These are phyloP conservation scores for Oryza brachyantha DNA, from an alignment of 176 grass and related monocot species.

Conservation along the genomic window DNA sequence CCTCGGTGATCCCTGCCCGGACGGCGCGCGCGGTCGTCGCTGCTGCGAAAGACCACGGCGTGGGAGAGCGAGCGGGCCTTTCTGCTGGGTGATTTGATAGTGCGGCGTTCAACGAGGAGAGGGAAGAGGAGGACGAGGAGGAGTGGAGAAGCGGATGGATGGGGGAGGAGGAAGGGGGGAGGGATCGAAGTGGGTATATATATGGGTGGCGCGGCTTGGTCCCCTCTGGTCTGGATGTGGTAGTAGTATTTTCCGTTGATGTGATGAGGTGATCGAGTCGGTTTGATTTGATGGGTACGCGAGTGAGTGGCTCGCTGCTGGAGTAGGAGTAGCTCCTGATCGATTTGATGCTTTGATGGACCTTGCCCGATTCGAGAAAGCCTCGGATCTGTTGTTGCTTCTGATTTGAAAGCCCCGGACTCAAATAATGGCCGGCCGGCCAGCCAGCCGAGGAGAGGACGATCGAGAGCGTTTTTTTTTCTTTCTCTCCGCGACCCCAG, in stretches of 20 bases:
- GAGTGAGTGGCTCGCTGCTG: slow-evolving; percentile 23
- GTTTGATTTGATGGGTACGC: slow-evolving; percentile 51
- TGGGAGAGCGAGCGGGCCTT: too few species aligned
- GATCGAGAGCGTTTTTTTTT: not conserved
- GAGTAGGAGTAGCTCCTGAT: slow-evolving; percentile 52
- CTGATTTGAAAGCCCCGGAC: slow-evolving; percentile 46
- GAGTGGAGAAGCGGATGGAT: not conserved
- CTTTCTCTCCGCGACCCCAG: not conserved
- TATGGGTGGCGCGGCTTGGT: slow-evolving; percentile 19
- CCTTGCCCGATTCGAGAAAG: slow-evolving; percentile 62
- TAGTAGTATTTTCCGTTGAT: not conserved
- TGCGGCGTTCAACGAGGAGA: not conserved
- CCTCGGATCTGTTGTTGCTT: slow-evolving; percentile 82
- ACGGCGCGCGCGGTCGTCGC: not conserved
- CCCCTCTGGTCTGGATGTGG: not conserved
- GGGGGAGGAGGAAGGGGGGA: not conserved
- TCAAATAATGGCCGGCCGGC: slow-evolving; percentile 1
- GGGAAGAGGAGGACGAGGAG: not conserved
- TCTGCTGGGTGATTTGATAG: not conserved
- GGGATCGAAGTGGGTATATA: slow-evolving; percentile 19
- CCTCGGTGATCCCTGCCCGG: not conserved
- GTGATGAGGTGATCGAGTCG: slow-evolving; percentile 40
- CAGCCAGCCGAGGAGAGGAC: not conserved
- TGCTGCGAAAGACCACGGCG: too few species aligned
- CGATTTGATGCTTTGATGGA: slow-evolving; percentile 90